These are phyloP conservation scores for Oryza nivara DNA, from an alignment of 176 grass and related monocot species.

Conservation along the genomic window DNA sequence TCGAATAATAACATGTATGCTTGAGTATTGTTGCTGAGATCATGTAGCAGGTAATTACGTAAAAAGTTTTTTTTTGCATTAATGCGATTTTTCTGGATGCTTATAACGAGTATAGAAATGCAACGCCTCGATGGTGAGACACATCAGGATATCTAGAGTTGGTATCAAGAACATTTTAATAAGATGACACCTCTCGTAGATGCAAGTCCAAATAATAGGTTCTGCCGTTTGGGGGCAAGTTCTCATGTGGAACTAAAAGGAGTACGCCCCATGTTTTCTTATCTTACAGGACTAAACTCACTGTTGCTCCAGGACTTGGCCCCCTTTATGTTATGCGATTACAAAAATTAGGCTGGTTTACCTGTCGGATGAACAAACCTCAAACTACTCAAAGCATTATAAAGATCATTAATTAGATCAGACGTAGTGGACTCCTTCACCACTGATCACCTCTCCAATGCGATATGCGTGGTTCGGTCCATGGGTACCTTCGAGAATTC, in stretches of 20 bases:
- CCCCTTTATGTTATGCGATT: background rate
- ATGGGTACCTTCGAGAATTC: constrained; percentile 49
- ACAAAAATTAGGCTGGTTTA: constrained; percentile 24
- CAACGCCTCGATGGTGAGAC: background rate
- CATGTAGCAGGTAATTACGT: background rate
- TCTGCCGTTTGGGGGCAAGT: constrained; percentile 7
- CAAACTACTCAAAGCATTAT: background rate
- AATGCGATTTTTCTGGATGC: background rate
- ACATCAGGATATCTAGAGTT: background rate
- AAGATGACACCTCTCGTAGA: background rate
- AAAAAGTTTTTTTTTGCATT: background rate
- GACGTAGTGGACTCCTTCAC: constrained; percentile 64
- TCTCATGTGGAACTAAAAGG: background rate
- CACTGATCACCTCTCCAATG: constrained; percentile 81
- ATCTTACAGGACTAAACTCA: constrained; percentile 1
- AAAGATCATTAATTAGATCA: constrained; percentile 32
- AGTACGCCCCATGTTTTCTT: constrained; percentile 39
- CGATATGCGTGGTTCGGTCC: constrained; percentile 38
- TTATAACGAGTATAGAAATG: background rate
- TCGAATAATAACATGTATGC: background rate
- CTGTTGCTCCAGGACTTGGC: constrained; percentile 15
- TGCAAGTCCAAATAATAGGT: background rate
- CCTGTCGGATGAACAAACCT: background rate
- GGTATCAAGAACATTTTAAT: background rate
- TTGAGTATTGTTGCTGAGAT: background rate